phyloP scores from a whole-genome alignment of 768 basidiomycete species.

The Russula sp. region DNA sequence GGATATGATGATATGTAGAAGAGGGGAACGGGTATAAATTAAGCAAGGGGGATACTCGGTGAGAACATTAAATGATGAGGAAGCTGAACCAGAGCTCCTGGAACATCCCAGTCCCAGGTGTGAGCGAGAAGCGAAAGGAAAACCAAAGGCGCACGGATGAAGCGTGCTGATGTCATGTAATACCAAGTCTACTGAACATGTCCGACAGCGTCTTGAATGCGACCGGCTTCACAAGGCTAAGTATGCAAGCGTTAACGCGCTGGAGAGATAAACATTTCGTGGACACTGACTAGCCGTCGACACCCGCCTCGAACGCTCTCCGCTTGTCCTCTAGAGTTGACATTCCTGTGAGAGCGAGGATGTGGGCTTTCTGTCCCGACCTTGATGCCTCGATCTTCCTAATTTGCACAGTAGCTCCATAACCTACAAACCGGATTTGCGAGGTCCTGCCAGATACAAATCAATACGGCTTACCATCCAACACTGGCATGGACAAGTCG shows the following conservation, averaged over 20 bases:
- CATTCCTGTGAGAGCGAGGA: slow-evolving; percentile 88
- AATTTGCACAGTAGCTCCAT: slow-evolving; percentile 79
- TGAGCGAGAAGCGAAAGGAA: background rate
- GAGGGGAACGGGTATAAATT: slow-evolving; percentile 16
- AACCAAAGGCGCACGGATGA: background rate
- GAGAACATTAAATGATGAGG: background rate
- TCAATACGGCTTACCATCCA: slow-evolving; percentile 54
- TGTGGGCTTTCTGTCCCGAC: slow-evolving; percentile 32
- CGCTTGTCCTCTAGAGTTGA: slow-evolving; percentile 91
- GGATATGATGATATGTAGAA: background rate
- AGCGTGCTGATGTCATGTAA: slow-evolving; percentile 29
- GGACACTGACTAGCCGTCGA: slow-evolving; percentile 83
- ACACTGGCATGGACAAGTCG: slow-evolving; percentile 90
- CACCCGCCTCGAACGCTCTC: slow-evolving; percentile 84
- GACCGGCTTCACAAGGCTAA: slow-evolving; percentile 88
- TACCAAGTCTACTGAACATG: slow-evolving; percentile 69
- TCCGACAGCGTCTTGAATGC: slow-evolving; percentile 87
- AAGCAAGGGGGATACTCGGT: slow-evolving; percentile 1
- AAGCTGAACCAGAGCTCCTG: too few relatives aligned
- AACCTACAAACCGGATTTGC: slow-evolving; percentile 38
- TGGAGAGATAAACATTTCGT: background rate
- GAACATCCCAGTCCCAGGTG: background rate
- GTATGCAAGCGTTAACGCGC: background rate
- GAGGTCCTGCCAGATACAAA: background rate
- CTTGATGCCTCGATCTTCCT: slow-evolving; percentile 55